These are phyloP conservation scores for Alternaria tenuissima DNA, from an alignment of 2,329 filamentous ascomycete genomes.

Conservation along the genomic window DNA sequence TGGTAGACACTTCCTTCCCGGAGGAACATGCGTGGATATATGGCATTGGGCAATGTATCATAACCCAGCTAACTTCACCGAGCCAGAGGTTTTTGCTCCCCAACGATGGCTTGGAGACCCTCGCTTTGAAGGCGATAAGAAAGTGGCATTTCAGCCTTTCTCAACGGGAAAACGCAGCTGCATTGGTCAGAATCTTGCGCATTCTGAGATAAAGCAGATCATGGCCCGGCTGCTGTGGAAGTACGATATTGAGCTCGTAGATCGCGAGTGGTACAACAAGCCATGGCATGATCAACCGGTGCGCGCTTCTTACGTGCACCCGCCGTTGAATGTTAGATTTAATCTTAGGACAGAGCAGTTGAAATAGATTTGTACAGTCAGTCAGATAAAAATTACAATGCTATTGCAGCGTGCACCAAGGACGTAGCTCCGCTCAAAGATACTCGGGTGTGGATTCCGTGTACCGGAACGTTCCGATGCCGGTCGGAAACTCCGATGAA, in stretches of 20 bases:
- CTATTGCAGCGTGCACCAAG: not conserved
- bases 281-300: slow-evolving; percentile 4
- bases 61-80: slow-evolving; percentile 9
- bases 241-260: slow-evolving; percentile 7
- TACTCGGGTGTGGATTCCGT: not conserved
- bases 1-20: slow-evolving; percentile 4
- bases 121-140: not conserved
- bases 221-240: slow-evolving; percentile 3
- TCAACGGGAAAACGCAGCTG: slow-evolving; percentile 7
- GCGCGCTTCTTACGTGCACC: slow-evolving; percentile 10
- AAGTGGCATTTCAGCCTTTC: slow-evolving; percentile 4
- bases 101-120: slow-evolving; percentile 4
- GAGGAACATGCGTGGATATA: slow-evolving; percentile 5
- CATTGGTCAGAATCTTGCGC: slow-evolving; percentile 1
- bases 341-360: not conserved
- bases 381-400: accelerated
- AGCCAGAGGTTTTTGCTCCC: slow-evolving; percentile 2
- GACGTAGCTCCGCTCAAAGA: not conserved
- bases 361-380: not conserved
- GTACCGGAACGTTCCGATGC: not conserved
- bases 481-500: not conserved
- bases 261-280: not conserved
- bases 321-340: slow-evolving; percentile 3
- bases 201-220: slow-evolving; percentile 12
- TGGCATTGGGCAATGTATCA: slow-evolving; percentile 14